These are phyloP conservation scores for Phyllosticta citribraziliensis DNA, from an alignment of 2,329 filamentous ascomycete genomes.

Conservation along the genomic window DNA sequence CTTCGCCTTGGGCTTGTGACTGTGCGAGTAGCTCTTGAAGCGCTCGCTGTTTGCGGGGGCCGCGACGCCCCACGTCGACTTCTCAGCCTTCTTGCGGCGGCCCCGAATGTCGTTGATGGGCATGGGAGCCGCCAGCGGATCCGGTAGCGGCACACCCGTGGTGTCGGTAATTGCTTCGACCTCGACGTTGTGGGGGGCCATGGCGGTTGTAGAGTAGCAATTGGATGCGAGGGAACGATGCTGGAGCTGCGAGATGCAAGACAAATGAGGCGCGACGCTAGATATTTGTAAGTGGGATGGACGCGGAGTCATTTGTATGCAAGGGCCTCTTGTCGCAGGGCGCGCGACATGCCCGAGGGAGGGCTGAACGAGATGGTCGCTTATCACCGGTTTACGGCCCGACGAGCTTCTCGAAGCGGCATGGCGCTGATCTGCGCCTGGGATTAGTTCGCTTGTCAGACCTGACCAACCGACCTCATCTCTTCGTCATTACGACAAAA, in stretches of 20 bases:
- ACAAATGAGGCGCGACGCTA: not conserved
- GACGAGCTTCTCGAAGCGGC: not conserved
- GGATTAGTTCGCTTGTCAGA: not conserved
- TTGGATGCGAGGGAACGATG: not conserved
- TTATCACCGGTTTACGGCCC: not conserved
- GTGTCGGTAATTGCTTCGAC: constrained; percentile 39
- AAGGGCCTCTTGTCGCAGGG: not conserved
- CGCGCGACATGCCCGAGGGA: not conserved
- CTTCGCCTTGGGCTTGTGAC: constrained; percentile 64
- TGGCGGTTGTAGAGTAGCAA: constrained; percentile 11
- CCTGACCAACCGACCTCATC: not conserved
- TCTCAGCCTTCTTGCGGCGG: constrained; percentile 60
- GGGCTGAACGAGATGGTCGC: not conserved
- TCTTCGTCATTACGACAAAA: not conserved
- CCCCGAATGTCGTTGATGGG: constrained; percentile 54
- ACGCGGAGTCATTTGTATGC: not conserved
- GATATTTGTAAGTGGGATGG: not conserved
- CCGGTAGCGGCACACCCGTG: constrained; percentile 34
- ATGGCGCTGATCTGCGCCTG: not conserved
- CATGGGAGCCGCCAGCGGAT: constrained; percentile 43
- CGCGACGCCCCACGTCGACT: constrained; percentile 63
- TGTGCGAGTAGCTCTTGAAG: constrained; percentile 62
- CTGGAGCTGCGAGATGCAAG: not conserved
- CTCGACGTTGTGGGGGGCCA: constrained; percentile 28
- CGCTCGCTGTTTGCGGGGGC: constrained; percentile 68